phyloP scores from a whole-genome alignment of 495 filamentous ascomycete genomes.

The Glarea lozoyensis region DNA sequence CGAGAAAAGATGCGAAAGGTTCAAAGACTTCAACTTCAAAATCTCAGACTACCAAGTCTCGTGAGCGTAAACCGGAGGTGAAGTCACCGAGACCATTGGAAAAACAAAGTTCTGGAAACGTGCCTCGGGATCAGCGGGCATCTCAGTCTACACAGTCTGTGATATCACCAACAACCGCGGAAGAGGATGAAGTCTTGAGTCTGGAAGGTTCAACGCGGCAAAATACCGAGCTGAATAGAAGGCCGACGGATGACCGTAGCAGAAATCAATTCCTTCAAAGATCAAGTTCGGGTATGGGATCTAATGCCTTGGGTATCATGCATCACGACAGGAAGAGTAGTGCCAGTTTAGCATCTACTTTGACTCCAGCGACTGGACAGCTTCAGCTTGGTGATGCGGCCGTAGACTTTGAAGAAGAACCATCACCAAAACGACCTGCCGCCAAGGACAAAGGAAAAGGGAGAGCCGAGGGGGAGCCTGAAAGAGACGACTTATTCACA shows the following conservation, averaged over 20 bases:
- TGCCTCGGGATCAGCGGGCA: too few species aligned
- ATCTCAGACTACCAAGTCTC: background rate
- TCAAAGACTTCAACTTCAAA: slow-evolving; percentile 1
- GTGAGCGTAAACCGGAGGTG: background rate
- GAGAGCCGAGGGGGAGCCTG: slow-evolving; percentile 4
- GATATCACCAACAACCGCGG: background rate
- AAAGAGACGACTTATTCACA: slow-evolving; percentile 5
- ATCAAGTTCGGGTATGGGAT: background rate
- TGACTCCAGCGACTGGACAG: slow-evolving; percentile 17
- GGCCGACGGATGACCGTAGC: background rate
- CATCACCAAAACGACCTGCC: background rate
- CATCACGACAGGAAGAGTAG: slow-evolving; percentile 7
- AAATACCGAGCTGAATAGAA: background rate
- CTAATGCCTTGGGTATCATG: background rate
- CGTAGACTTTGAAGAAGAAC: background rate
- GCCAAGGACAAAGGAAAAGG: slow-evolving; percentile 18
- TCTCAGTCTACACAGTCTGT: too few species aligned
- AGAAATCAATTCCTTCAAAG: background rate
- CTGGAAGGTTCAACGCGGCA: background rate
- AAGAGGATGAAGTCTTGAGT: background rate
- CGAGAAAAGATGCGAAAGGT: background rate
- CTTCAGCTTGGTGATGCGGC: slow-evolving; percentile 3
- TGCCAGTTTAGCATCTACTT: slow-evolving; percentile 17
- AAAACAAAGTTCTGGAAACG: background rate
- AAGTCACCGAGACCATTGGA: background rate